Conservation (phyloP, 2,329 filamentous ascomycete species). For the Paracoccidioides lutzii region DNA sequence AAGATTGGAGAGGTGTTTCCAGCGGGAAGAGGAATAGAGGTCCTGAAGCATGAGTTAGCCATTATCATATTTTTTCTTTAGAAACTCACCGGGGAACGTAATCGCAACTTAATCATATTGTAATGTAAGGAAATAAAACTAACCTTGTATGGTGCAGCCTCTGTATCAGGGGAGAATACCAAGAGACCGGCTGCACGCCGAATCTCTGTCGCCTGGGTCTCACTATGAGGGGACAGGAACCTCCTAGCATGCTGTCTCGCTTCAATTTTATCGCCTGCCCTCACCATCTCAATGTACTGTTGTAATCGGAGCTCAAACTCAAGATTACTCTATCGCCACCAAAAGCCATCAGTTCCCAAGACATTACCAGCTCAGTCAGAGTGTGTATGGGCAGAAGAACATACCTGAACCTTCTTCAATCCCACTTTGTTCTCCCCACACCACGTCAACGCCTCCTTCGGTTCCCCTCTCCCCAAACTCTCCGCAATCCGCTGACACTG, state of each 20-base stretch:
- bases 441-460: slow-evolving; percentile 73
- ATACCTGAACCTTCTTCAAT: slow-evolving; percentile 70
- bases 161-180: slow-evolving; percentile 54
- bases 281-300: slow-evolving; percentile 84
- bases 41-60: slow-evolving; percentile 31
- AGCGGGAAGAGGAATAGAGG: slow-evolving; percentile 62
- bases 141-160: slow-evolving; percentile 48
- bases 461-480: slow-evolving; percentile 56
- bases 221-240: slow-evolving; percentile 58
- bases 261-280: slow-evolving; percentile 53
- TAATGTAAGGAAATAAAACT: neutral
- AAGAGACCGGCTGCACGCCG: slow-evolving; percentile 65
- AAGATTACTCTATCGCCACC: slow-evolving; percentile 51
- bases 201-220: slow-evolving; percentile 56
- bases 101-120: neutral
- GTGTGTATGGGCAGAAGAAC: slow-evolving; percentile 15
- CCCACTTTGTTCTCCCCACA: slow-evolving; percentile 89
- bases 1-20: slow-evolving; percentile 60
- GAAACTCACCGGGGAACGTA: neutral
- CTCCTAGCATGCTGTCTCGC: slow-evolving; percentile 73
- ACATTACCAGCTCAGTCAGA: too few species aligned
- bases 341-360: neutral
- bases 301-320: slow-evolving; percentile 90
- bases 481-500: slow-evolving; percentile 66
- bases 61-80: neutral